These are phyloP conservation scores for Fusarium illudens DNA, from an alignment of 2,329 filamentous ascomycete species.

Conservation along the genomic window DNA sequence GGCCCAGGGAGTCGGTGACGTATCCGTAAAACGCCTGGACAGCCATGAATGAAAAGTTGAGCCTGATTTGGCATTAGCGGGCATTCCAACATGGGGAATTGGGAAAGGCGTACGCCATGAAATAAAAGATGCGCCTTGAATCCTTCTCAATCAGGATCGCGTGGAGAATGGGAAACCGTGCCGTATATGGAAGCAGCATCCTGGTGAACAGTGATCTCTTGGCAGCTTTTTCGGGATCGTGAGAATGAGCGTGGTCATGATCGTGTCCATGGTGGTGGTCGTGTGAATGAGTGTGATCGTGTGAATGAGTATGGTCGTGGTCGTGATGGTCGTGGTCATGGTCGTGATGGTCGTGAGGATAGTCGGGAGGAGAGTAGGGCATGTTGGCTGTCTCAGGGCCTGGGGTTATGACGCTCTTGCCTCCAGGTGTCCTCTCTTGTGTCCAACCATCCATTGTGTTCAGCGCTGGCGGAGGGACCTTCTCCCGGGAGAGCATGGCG, in stretches of 20 bases:
- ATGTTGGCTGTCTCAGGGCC: slow-evolving; percentile 41
- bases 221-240: slow-evolving; percentile 52
- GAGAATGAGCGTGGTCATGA: slow-evolving; percentile 43
- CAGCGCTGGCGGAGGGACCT: slow-evolving; percentile 45
- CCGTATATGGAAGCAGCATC: slow-evolving; percentile 73
- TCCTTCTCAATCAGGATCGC: slow-evolving; percentile 90
- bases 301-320: slow-evolving; percentile 27
- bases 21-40: slow-evolving; percentile 96
- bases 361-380: slow-evolving; percentile 44
- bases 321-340: slow-evolving; percentile 42
- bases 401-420: slow-evolving; percentile 51
- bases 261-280: slow-evolving; percentile 28
- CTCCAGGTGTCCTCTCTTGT: slow-evolving; percentile 52
- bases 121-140: slow-evolving; percentile 95
- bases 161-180: slow-evolving; percentile 80
- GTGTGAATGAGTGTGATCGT: slow-evolving; percentile 21
- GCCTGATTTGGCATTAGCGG: slow-evolving; percentile 56
- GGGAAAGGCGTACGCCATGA: slow-evolving; percentile 75
- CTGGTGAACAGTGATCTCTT: slow-evolving; percentile 75
- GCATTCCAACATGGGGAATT: slow-evolving; percentile 9
- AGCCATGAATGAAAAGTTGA: slow-evolving; percentile 95
- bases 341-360: slow-evolving; percentile 42
- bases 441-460: slow-evolving; percentile 52
- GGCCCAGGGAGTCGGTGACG: slow-evolving; percentile 87
- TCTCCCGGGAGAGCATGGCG: slow-evolving; percentile 42